phyloP scores from a whole-genome alignment of 148 eudicot species.

The Cornus florida region DNA sequence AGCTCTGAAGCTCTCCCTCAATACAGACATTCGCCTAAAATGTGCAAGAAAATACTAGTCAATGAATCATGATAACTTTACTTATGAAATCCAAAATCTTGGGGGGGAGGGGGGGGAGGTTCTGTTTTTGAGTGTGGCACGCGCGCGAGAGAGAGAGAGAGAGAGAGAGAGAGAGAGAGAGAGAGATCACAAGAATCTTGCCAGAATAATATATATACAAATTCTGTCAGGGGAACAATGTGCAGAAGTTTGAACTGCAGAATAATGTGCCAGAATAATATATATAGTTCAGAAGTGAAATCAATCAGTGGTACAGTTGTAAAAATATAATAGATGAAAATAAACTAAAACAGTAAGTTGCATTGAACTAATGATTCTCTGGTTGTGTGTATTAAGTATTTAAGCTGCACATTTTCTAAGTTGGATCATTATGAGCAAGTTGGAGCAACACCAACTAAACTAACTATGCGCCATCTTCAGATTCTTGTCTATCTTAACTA shows the following conservation, averaged over 20 bases:
- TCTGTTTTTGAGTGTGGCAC: too few species aligned
- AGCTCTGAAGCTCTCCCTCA: constrained; percentile 62
- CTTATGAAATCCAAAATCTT: background rate
- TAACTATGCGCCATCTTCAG: background rate
- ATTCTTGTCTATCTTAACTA: background rate
- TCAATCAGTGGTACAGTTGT: too few species aligned
- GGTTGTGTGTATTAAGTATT: background rate
- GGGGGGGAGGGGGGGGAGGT: background rate
- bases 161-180: background rate
- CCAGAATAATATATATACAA: too few species aligned
- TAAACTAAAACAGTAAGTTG: background rate
- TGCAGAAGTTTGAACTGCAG: background rate
- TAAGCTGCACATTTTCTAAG: background rate
- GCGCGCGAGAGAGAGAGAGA: background rate
- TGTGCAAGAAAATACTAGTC: constrained; percentile 2
- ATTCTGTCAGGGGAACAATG: background rate
- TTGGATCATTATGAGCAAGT: background rate
- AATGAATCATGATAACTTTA: background rate
- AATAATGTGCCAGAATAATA: too few species aligned
- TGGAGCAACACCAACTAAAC: background rate
- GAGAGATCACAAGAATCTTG: background rate
- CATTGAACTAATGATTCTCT: background rate
- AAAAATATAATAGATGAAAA: too few species aligned
- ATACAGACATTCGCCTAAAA: constrained; percentile 68
- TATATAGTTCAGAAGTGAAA: too few species aligned